Evolutionary conservation across 192 early-diverging fungal genomes (phyloP), one percentile per base, ranked within the genome.

Genomic region (Coemansia sp.): DNA sequence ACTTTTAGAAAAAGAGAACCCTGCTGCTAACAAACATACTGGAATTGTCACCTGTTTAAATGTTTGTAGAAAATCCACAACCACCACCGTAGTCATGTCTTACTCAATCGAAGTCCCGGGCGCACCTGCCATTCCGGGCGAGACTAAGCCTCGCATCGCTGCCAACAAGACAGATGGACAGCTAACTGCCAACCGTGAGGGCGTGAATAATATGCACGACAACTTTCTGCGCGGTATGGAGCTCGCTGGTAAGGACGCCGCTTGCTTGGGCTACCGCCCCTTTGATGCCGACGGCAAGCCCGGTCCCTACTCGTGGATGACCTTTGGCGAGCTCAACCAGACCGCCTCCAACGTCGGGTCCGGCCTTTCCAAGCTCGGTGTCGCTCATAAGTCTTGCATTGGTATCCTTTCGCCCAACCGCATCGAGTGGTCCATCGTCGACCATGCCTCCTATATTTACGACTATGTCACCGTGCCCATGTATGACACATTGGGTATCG

Each of bases 401-500:
- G 86, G 85, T 40, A 84, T 94, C 21, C 91, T 87, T 63, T 89
- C 91, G 32, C 72, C 89, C 68, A 94, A 91, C 70, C 37, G 75
- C 47, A 61, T 78, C 63, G 80, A 85, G 39, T 85, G 84, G 78
- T 67, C 72, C 17, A 60, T 78, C 4, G 73, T 79, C 28, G 73
- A 75, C 38, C 76, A 85, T 17, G 76, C 73, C 0, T 74, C 73
- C 47, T 94, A 88, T 68, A 79, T 90, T 4, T 92, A 95, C 73
- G 65, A 70, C 64, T 77, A 88, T 43, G 87, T 89, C 39, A 91
- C 94, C 66, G 90, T 91, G 58, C 95, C 95, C 49, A 91, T 93
- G 61, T 92, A 91, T 70, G 90, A 91, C 66, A 95, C 94, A 21
- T 86, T 97, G 21, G 95, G 94, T 14, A 86, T 88, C 46, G 91